Evolutionary conservation across 2,329 filamentous ascomycete species (phyloP), one percentile per base, ranked within the genome.

Genomic region (Diaporthe amygdali): DNA sequence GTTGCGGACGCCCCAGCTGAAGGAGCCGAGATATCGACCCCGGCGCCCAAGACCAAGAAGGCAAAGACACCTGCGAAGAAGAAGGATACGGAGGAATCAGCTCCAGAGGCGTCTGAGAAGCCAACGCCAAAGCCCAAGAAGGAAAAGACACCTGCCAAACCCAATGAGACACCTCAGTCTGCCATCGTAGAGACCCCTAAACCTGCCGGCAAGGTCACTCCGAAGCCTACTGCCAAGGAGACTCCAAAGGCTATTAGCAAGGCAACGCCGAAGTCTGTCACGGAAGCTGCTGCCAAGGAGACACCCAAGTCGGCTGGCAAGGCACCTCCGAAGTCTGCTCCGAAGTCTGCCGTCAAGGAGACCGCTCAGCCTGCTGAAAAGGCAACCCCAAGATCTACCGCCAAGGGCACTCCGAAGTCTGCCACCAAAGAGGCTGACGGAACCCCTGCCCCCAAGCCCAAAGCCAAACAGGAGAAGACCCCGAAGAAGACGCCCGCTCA

Each of bases 121-220:
- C 34, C 71, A 14, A 61, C 49, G 5, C 55, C 71, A 3, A 71
- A 73, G 55, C 44, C 64, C 34, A 73, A 71, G 56, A 73, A 73
- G 56, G 49, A 69, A 34, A 72, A 71, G 61, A 70, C 71, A 1
- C 72, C 71, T 8, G 69, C 72, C 20, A 73, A 73, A 14, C 54
- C 67, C 8, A 61, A 61, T 51, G 34, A 41, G 34, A 56, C 61
- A 15, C 56, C 49, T 7, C 54, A 66, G 30, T 14, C 68, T 41
- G 20, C 30, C 32, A 41, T 55, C 25, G 54, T 64, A 46, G 67
- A 70, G 10, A 72, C 66, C 25, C 46, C 47, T n/a, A 63, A 56
- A 66, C 54, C 39, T 39, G 52, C 27, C 34, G 27, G 63, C 12
- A 66, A 69, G 47, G 34, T 47, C 20, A 61, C 70, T 46, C 55